A percentile compares a stretch with the other conserved stretches of the same genome.
Evolutionary conservation across 306 rosid species (phyloP).

Genomic region (Corylus americana): DNA sequence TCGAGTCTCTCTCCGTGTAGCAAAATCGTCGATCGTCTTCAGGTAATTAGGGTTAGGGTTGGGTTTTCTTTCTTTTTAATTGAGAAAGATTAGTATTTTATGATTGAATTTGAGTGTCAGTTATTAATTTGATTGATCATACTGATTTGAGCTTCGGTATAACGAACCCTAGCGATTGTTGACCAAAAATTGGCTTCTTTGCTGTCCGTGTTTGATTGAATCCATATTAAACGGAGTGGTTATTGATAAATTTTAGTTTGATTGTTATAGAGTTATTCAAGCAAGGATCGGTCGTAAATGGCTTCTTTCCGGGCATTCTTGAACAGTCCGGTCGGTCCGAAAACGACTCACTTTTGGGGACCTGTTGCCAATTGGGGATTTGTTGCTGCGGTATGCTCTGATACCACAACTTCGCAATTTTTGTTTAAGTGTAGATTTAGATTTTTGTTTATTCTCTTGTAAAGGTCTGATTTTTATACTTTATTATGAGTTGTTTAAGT

Average conservation of each 20-base stretch:
- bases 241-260: not conserved
- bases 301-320: constrained; percentile 80
- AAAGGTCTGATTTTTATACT: not conserved
- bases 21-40: too few relatives aligned
- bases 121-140: not conserved
- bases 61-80: too few relatives aligned
- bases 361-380: constrained; percentile 98
- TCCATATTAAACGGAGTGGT: not conserved
- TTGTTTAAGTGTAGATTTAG: not conserved
- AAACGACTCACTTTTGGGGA: constrained; percentile 98
- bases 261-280: not conserved
- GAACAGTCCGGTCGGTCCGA: constrained; percentile 94
- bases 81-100: too few relatives aligned
- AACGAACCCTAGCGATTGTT: not conserved
- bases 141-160: not conserved
- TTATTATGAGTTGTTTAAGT: not conserved
- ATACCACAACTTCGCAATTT: constrained; percentile 8
- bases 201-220: not conserved
- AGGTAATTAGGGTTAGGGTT: too few relatives aligned
- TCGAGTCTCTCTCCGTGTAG: too few relatives aligned
- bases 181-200: not conserved
- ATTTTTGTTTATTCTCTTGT: not conserved
- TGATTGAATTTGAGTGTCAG: not conserved
- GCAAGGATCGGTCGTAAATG: constrained; percentile 30
- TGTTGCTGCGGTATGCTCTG: constrained; percentile 79